Percentiles rank a stretch among this genome's conserved stretches.
phyloP scores from a whole-genome alignment of 352 stramenopile genomes.

The Peronosclerospora sorghi region DNA sequence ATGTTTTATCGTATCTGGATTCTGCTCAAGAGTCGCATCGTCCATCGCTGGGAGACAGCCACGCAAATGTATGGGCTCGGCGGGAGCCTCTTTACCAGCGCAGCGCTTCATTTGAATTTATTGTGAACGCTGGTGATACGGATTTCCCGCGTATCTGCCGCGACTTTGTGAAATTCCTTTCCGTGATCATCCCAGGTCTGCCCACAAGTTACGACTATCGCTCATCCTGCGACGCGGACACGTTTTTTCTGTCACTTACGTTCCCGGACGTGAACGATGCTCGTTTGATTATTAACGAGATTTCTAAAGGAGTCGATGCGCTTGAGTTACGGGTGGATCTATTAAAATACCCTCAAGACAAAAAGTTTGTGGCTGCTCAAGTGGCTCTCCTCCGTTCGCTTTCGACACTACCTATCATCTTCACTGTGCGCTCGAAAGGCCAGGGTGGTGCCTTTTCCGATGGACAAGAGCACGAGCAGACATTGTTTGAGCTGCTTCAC shows the following conservation, averaged over 20 bases:
- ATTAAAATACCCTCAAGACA: constrained; percentile 45
- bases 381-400: constrained; percentile 73
- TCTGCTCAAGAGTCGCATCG: constrained; percentile 31
- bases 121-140: constrained; percentile 40
- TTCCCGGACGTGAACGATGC: constrained; percentile 50
- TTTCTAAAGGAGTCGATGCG: constrained; percentile 84
- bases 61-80: constrained; percentile 46
- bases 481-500: constrained; percentile 81
- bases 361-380: constrained; percentile 55
- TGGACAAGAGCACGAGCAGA: constrained; percentile 69
- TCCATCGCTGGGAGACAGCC: constrained; percentile 48
- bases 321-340: constrained; percentile 95
- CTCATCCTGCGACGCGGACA: constrained; percentile 34
- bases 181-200: constrained; percentile 38
- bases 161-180: constrained; percentile 66
- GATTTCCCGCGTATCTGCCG: constrained; percentile 47
- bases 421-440: constrained; percentile 89
- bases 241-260: constrained; percentile 76
- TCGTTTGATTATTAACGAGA: constrained; percentile 31
- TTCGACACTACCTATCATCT: constrained; percentile 91
- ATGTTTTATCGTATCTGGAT: constrained; percentile 57
- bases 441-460: constrained; percentile 93
- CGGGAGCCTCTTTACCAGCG: constrained; percentile 46
- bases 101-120: constrained; percentile 47
- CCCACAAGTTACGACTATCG: constrained; percentile 39